These are phyloP conservation scores for Penicillium bialowiezense DNA, from an alignment of 495 filamentous ascomycete genomes.

Conservation along the genomic window DNA sequence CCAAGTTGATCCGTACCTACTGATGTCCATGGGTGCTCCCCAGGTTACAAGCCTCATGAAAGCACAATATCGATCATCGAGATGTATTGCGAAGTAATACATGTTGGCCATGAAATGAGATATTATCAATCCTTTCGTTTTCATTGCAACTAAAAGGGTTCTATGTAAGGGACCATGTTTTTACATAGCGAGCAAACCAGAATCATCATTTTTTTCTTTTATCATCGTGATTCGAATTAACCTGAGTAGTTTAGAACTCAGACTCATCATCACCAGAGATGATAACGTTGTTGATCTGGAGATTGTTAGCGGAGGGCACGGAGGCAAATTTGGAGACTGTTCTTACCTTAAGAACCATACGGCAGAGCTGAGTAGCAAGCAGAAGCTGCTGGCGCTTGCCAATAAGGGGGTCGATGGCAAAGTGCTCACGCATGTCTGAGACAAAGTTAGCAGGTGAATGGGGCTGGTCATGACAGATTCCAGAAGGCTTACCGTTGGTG, in stretches of 20 bases:
- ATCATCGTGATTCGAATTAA: conserved; percentile 22
- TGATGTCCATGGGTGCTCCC: too few relatives aligned
- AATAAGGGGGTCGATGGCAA: conserved; percentile 97
- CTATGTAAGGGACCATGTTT: conserved; percentile 32
- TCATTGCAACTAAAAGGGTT: conserved; percentile 27
- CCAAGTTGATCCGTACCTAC: too few relatives aligned
- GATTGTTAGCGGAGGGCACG: conserved; percentile 24
- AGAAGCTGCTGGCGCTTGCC: conserved; percentile 96
- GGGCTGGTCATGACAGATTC: neutral
- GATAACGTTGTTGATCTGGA: conserved; percentile 89
- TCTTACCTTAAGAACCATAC: conserved; percentile 97
- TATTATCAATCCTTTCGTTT: conserved; percentile 29
- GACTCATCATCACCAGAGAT: conserved; percentile 88
- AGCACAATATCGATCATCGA: too few relatives aligned
- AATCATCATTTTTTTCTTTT: conserved; percentile 26
- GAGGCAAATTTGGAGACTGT: too few relatives aligned
- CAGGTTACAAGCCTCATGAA: too few relatives aligned
- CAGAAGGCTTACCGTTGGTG: conserved; percentile 63
- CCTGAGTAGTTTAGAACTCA: conserved; percentile 67
- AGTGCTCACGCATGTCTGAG: conserved; percentile 89
- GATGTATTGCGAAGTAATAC: too few relatives aligned
- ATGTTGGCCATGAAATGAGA: too few relatives aligned
- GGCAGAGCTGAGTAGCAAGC: conserved; percentile 93
- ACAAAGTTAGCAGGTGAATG: conserved; percentile 12
- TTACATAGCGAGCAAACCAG: conserved; percentile 29